A percentile compares a stretch with the other conserved stretches of the same genome.
Evolutionary conservation across 2,329 filamentous ascomycete genomes (phyloP).

Genomic region (Neopestalotiopsis clavispora): DNA sequence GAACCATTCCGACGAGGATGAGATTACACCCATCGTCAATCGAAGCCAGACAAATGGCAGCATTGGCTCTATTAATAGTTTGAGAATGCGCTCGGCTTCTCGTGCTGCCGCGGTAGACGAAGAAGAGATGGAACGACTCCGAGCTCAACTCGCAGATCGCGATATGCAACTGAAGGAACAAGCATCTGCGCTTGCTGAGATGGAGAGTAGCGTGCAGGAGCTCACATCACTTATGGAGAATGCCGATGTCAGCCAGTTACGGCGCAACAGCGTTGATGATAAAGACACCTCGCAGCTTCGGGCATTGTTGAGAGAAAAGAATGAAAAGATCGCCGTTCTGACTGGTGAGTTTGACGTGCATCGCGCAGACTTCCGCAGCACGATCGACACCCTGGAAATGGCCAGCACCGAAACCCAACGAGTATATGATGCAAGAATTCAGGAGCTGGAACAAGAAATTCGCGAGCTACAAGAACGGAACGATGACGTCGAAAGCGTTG

Average conservation of each 20-base stretch:
- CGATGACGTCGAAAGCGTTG: slow-evolving; percentile 90
- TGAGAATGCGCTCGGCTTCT: slow-evolving; percentile 59
- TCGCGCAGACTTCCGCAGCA: slow-evolving; percentile 93
- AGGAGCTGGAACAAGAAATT: slow-evolving; percentile 82
- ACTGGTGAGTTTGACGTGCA: slow-evolving; percentile 95
- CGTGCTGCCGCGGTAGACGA: slow-evolving; percentile 58
- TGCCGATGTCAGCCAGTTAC: slow-evolving; percentile 47
- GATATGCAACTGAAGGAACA: slow-evolving; percentile 91
- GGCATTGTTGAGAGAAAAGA: slow-evolving; percentile 88
- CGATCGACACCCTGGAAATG: slow-evolving; percentile 94
- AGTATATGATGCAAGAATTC: slow-evolving; percentile 93
- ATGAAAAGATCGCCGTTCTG: slow-evolving; percentile 92
- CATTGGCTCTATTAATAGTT: slow-evolving; percentile 58
- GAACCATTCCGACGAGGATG: slow-evolving; percentile 59
- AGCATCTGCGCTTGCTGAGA: slow-evolving; percentile 79
- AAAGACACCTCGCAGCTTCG: slow-evolving; percentile 79
- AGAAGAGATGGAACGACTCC: slow-evolving; percentile 76
- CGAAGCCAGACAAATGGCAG: slow-evolving; percentile 60
- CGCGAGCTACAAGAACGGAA: slow-evolving; percentile 81
- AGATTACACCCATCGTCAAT: slow-evolving; percentile 56
- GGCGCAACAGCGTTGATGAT: slow-evolving; percentile 61
- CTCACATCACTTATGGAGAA: slow-evolving; percentile 70
- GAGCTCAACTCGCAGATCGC: slow-evolving; percentile 77
- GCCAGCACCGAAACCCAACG: slow-evolving; percentile 94
- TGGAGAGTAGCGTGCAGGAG: slow-evolving; percentile 65